A percentile compares a stretch with the other conserved stretches of the same genome.
These are phyloP conservation scores for Tricholoma sp. DNA, from an alignment of 768 basidiomycete species.

Conservation along the genomic window DNA sequence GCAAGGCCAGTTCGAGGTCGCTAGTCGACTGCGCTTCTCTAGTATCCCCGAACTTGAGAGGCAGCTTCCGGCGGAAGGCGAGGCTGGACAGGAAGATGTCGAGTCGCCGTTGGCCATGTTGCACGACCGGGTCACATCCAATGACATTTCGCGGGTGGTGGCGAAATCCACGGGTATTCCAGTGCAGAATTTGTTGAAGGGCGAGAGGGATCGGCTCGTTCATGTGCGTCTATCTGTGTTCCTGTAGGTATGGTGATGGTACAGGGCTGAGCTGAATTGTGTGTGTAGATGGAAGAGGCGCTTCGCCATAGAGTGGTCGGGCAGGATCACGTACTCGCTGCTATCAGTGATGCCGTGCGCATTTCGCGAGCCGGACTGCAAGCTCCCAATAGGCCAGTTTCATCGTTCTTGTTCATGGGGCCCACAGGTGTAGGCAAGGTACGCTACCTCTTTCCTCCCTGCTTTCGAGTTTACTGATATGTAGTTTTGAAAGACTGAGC, in stretches of 20 bases:
- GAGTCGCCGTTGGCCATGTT: conserved; percentile 59
- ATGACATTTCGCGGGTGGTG: conserved; percentile 84
- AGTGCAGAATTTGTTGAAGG: conserved; percentile 81
- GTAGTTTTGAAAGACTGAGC: conserved; percentile 59
- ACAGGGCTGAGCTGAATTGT: neutral
- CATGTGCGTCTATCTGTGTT: too few species aligned
- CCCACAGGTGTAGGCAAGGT: conserved; percentile 87
- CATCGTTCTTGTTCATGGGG: conserved; percentile 88
- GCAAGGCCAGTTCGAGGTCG: conserved; percentile 80
- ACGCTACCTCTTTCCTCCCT: conserved; percentile 3
- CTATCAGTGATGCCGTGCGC: conserved; percentile 86
- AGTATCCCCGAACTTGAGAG: conserved; percentile 78
- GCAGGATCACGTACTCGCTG: conserved; percentile 81
- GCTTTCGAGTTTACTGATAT: too few species aligned
- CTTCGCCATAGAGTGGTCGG: conserved; percentile 77
- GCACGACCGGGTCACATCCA: conserved; percentile 83
- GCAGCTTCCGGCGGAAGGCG: conserved; percentile 61
- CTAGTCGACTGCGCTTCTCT: conserved; percentile 77
- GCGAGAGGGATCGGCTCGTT: conserved; percentile 90
- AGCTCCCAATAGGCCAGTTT: conserved; percentile 83
- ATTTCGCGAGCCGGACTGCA: conserved; percentile 90
- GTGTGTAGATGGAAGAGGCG: conserved; percentile 76
- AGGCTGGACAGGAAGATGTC: conserved; percentile 28
- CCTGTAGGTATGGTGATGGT: too few species aligned
- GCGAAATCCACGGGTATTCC: conserved; percentile 89